phyloP scores from a whole-genome alignment of 1,284 basidiomycete genomes.

The Trichosporon faecale region DNA sequence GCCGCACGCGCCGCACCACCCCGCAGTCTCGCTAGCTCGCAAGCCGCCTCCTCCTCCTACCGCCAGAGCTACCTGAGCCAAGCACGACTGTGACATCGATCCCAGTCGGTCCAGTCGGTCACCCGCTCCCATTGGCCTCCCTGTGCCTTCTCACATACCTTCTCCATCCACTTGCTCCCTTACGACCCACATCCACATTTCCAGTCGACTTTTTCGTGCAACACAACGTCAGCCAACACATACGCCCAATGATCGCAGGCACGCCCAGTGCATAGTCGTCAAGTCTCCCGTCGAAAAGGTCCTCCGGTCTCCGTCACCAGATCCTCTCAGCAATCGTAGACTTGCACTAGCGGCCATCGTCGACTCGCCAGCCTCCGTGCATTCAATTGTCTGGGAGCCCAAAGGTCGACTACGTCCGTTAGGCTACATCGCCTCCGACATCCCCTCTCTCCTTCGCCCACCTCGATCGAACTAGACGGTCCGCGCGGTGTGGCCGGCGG shows the following conservation, averaged over 20 bases:
- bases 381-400: background rate
- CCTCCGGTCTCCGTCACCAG: background rate
- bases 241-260: background rate
- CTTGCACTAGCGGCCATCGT: background rate
- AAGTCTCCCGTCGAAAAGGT: background rate
- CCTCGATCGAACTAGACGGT: background rate
- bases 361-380: background rate
- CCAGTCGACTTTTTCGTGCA: background rate
- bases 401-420: background rate
- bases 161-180: constrained; percentile 4
- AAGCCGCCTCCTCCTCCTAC: background rate
- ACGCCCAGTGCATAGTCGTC: background rate
- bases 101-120: background rate
- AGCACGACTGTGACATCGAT: constrained; percentile 1
- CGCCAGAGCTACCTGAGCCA: background rate
- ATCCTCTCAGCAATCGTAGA: background rate
- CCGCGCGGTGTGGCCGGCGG: background rate
- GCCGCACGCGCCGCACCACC: background rate
- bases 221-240: background rate
- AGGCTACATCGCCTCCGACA: background rate
- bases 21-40: background rate
- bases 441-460: background rate
- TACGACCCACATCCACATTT: constrained; percentile 1
- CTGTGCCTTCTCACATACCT: constrained; percentile 12
- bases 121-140: background rate